phyloP scores from a whole-genome alignment of 2,329 filamentous ascomycete genomes.

The Lecanicillium sp. region DNA sequence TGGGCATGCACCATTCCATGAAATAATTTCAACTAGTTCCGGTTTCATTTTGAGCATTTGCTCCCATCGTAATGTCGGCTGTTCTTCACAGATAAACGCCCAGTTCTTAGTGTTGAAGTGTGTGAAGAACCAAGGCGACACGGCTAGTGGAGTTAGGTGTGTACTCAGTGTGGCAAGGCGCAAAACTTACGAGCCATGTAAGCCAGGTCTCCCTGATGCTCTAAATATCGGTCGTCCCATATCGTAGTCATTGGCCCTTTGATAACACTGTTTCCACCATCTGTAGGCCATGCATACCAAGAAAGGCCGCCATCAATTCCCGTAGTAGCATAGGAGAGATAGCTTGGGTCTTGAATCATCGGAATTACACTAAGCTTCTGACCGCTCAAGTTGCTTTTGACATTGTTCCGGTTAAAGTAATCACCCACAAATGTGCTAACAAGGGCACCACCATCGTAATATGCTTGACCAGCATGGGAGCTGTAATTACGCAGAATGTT shows the following conservation, averaged over 20 bases:
- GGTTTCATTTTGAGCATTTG: slow-evolving; percentile 16
- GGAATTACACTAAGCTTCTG: slow-evolving; percentile 15
- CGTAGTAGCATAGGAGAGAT: slow-evolving; percentile 7
- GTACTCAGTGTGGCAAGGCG: too few relatives aligned
- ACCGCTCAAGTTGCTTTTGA: slow-evolving; percentile 11
- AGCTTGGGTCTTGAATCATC: slow-evolving; percentile 13
- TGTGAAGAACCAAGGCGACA: slow-evolving; percentile 17
- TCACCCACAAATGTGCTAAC: slow-evolving; percentile 17
- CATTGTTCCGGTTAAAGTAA: slow-evolving; percentile 14
- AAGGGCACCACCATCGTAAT: slow-evolving; percentile 13
- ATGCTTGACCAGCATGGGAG: slow-evolving; percentile 11
- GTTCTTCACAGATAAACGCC: slow-evolving; percentile 16
- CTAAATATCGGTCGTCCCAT: slow-evolving; percentile 13
- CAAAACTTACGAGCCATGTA: slow-evolving; percentile 16
- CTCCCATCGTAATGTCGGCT: slow-evolving; percentile 14
- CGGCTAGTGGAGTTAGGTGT: too few relatives aligned
- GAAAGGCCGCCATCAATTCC: slow-evolving; percentile 15
- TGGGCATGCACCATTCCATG: slow-evolving; percentile 12
- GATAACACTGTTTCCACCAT: slow-evolving; percentile 14
- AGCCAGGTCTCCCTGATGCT: slow-evolving; percentile 9
- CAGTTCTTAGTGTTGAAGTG: slow-evolving; percentile 17
- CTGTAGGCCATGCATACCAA: slow-evolving; percentile 17
- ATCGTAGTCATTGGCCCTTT: slow-evolving; percentile 14
- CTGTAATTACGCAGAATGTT: slow-evolving; percentile 12
- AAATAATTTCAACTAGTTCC: slow-evolving; percentile 13